Evolutionary conservation across 805 yeast species (phyloP).

Genomic region (Grigorovia yakushimaensis): DNA sequence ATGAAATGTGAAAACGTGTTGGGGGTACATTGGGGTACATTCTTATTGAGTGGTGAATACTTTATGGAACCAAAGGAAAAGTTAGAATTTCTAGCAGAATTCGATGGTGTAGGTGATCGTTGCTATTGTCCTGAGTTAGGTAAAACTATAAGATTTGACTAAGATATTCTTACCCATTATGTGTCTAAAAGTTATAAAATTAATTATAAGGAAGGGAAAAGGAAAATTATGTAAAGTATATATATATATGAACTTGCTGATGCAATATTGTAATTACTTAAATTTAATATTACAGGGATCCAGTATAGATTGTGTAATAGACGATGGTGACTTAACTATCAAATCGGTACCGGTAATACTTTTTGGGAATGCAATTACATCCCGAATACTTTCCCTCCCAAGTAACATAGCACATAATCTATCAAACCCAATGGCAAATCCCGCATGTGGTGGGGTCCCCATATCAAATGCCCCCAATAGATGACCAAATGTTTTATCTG

Average conservation of each 20-base stretch:
- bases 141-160: slow-evolving; percentile 43
- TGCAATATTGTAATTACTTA: not conserved
- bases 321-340: slow-evolving; percentile 78
- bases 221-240: no score
- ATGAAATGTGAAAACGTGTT: slow-evolving; percentile 51
- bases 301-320: slow-evolving; percentile 42
- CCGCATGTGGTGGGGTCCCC: slow-evolving; percentile 99
- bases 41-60: slow-evolving; percentile 78
- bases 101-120: slow-evolving; percentile 26
- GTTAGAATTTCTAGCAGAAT: slow-evolving; percentile 41
- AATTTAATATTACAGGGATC: slow-evolving; percentile 37
- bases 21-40: slow-evolving; percentile 97
- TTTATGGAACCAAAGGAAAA: slow-evolving; percentile 70
- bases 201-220: not conserved
- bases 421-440: slow-evolving; percentile 91
- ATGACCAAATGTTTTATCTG: slow-evolving; percentile 72
- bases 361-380: slow-evolving; percentile 94
- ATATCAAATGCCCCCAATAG: slow-evolving; percentile 66
- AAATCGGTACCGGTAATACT: slow-evolving; percentile 81
- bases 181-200: no score
- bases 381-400: slow-evolving; percentile 72
- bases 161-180: not conserved
- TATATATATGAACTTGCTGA: not conserved
- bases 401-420: slow-evolving; percentile 83
- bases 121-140: slow-evolving; percentile 68